A percentile compares a stretch with the other conserved stretches of the same genome.
Evolutionary conservation across 352 stramenopile species (phyloP).

Genomic region (Globisporangium orthogonon): DNA sequence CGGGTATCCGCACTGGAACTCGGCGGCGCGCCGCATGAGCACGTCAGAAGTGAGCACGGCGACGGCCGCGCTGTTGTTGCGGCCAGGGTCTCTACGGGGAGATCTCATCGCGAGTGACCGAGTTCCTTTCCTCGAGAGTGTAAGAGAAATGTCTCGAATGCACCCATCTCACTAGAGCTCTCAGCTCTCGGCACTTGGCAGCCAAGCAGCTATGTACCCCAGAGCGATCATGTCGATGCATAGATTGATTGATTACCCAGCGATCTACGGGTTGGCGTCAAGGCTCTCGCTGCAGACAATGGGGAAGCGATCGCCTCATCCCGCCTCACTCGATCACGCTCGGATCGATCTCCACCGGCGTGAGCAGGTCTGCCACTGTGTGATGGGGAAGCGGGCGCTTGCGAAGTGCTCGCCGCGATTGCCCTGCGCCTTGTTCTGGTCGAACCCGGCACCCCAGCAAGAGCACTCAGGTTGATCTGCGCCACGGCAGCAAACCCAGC

Average conservation of each 20-base stretch:
- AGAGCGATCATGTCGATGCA: no score
- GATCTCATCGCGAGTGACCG: no score
- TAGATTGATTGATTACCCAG: no score
- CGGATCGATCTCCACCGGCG: constrained; percentile 16
- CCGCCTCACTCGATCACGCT: not conserved
- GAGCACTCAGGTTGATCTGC: constrained; percentile 19
- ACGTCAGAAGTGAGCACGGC: not conserved
- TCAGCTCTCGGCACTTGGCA: no score
- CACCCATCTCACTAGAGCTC: no score
- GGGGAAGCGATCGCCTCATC: no score
- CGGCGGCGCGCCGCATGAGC: not conserved
- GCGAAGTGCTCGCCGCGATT: constrained; percentile 25
- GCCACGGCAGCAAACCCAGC: constrained; percentile 4
- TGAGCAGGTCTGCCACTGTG: constrained; percentile 20
- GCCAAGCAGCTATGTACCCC: no score
- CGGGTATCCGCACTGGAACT: not conserved
- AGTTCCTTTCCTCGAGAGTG: no score
- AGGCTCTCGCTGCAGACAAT: no score
- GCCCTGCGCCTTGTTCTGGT: constrained; percentile 22
- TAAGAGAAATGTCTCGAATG: no score
- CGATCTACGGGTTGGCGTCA: no score
- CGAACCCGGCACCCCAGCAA: constrained; percentile 10
- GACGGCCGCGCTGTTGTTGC: not conserved
- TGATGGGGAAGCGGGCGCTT: constrained; percentile 16
- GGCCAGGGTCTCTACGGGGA: no score